phyloP scores from a whole-genome alignment of 257 asterid genomes.

The Datura wrightii region DNA sequence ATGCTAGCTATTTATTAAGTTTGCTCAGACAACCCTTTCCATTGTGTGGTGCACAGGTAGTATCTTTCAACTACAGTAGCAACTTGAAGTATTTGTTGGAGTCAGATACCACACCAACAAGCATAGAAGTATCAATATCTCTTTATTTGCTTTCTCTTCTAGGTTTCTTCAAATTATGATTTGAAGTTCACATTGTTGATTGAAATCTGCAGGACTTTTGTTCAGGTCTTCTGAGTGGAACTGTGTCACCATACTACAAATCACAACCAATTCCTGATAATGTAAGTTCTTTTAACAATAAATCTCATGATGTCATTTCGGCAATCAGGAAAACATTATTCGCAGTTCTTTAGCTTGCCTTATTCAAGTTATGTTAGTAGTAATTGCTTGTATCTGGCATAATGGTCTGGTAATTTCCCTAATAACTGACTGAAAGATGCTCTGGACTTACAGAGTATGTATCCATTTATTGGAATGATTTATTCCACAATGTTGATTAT shows the following conservation, averaged over 20 bases:
- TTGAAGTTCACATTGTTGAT: conserved; percentile 23
- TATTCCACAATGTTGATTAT: not conserved
- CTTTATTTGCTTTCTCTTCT: conserved; percentile 33
- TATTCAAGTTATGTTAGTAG: not conserved
- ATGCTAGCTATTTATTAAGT: not conserved
- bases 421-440: not conserved
- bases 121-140: conserved; percentile 58
- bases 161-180: conserved; percentile 24
- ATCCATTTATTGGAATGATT: conserved; percentile 10
- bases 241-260: conserved; percentile 70
- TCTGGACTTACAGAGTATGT: not conserved
- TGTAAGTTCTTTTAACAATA: conserved; percentile 51
- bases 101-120: conserved; percentile 61
- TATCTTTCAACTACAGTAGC: conserved; percentile 74
- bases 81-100: conserved; percentile 70
- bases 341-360: conserved; percentile 12
- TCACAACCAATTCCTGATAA: conserved; percentile 81
- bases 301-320: not conserved
- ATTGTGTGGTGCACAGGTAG: conserved; percentile 50
- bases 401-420: conserved; percentile 10
- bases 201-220: conserved; percentile 76
- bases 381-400: conserved; percentile 18
- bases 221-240: conserved; percentile 57
- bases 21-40: conserved; percentile 11
- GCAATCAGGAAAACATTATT: not conserved